Conservation (phyloP, 2,329 filamentous ascomycete genomes). For the Hypomyces perniciosus region DNA sequence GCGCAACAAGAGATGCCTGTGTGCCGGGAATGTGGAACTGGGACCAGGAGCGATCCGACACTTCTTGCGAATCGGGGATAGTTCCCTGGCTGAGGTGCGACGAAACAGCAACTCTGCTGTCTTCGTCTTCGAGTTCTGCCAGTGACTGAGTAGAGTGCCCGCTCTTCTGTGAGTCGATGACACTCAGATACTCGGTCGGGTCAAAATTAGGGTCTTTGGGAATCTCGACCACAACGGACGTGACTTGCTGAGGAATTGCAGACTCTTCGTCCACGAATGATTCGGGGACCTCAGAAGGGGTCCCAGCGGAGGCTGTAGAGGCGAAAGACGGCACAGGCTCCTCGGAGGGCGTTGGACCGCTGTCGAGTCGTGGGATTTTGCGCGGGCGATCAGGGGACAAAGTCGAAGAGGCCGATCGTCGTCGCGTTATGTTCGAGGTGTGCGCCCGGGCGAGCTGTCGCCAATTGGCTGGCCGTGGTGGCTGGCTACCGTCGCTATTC, state of each 20-base stretch:
- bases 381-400: slow-evolving; percentile 11
- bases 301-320: slow-evolving; percentile 22
- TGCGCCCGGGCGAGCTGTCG: slow-evolving; percentile 17
- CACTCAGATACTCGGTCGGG: slow-evolving; percentile 29
- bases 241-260: slow-evolving; percentile 7
- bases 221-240: slow-evolving; percentile 26
- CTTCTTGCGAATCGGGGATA: slow-evolving; percentile 41
- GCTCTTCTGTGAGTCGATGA: slow-evolving; percentile 25
- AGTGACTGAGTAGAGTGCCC: slow-evolving; percentile 26
- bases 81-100: slow-evolving; percentile 29
- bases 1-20: neutral
- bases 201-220: slow-evolving; percentile 28
- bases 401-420: neutral
- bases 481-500: slow-evolving; percentile 19
- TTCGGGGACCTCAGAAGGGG: slow-evolving; percentile 15
- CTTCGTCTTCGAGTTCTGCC: slow-evolving; percentile 31
- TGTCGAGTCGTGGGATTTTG: slow-evolving; percentile 19
- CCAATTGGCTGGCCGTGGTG: slow-evolving; percentile 24
- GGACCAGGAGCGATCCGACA: slow-evolving; percentile 21
- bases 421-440: slow-evolving; percentile 14
- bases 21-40: slow-evolving; percentile 8
- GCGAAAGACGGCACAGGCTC: slow-evolving; percentile 26
- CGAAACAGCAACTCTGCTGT: slow-evolving; percentile 26
- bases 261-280: slow-evolving; percentile 11
- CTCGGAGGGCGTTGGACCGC: slow-evolving; percentile 21